A percentile compares a stretch with the other conserved stretches of the same genome.
Conservation (phyloP, 176 grass and related monocot species). For the Ensete ventricosum region DNA sequence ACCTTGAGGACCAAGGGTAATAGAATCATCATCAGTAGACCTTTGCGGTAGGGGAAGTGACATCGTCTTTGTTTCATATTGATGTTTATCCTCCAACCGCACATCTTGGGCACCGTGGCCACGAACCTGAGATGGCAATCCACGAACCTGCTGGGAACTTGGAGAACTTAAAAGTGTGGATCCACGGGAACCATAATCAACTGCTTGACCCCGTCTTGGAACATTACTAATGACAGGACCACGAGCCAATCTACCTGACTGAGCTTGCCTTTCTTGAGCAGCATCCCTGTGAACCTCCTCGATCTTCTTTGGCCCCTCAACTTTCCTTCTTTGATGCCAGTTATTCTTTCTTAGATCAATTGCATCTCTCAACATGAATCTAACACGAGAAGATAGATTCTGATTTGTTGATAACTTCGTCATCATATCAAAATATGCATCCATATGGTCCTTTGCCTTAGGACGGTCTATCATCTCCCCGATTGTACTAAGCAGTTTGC, state of each 20-base stretch:
- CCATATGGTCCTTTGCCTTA: slow-evolving; percentile 89
- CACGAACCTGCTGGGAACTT: slow-evolving; percentile 63
- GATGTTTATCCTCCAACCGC: slow-evolving; percentile 53
- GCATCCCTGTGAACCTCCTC: slow-evolving; percentile 96
- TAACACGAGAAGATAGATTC: slow-evolving; percentile 69
- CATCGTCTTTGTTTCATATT: slow-evolving; percentile 45
- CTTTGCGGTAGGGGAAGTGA: slow-evolving; percentile 64
- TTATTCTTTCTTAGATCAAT: slow-evolving; percentile 93
- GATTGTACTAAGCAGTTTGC: slow-evolving; percentile 98
- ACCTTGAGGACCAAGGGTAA: slow-evolving; percentile 90
- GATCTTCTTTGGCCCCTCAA: slow-evolving; percentile 97
- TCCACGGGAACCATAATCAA: slow-evolving; percentile 50
- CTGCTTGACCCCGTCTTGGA: slow-evolving; percentile 45
- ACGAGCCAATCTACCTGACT: slow-evolving; percentile 58
- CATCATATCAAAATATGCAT: slow-evolving; percentile 81
- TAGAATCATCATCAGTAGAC: slow-evolving; percentile 46
- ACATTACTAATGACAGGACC: slow-evolving; percentile 41
- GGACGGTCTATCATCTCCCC: slow-evolving; percentile 92
- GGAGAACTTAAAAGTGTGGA: slow-evolving; percentile 36
- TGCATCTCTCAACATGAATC: slow-evolving; percentile 82
- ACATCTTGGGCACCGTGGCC: slow-evolving; percentile 55
- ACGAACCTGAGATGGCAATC: slow-evolving; percentile 38
- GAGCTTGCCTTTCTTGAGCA: slow-evolving; percentile 89
- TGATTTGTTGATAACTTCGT: slow-evolving; percentile 49
- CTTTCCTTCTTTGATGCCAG: slow-evolving; percentile 92